These are phyloP conservation scores for Rhizophlyctis rosea DNA, from an alignment of 192 early-diverging fungal species.

Conservation along the genomic window DNA sequence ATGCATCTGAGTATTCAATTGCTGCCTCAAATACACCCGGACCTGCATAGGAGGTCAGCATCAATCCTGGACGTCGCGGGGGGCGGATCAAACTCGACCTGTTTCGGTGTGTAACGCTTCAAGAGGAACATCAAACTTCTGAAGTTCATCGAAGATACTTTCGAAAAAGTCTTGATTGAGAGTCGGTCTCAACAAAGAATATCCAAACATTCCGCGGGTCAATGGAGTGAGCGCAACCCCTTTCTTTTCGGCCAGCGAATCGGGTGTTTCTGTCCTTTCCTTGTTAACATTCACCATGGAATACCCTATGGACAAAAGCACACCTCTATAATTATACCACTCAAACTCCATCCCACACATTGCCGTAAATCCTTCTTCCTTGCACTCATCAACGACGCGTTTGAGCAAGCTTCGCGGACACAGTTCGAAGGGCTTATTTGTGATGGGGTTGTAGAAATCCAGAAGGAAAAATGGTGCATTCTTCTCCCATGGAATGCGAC, in stretches of 20 bases:
- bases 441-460: constrained; percentile 59
- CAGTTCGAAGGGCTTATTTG: constrained; percentile 51
- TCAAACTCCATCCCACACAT: constrained; percentile 66
- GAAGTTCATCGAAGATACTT: constrained; percentile 63
- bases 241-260: constrained; percentile 59
- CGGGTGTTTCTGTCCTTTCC: constrained; percentile 59
- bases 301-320: not conserved
- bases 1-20: constrained; percentile 56
- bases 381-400: constrained; percentile 36
- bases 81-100: no score
- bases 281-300: not conserved
- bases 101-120: constrained; percentile 83
- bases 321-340: constrained; percentile 82
- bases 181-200: constrained; percentile 65
- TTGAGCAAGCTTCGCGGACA: constrained; percentile 66
- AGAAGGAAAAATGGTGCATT: constrained; percentile 71
- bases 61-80: no score
- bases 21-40: constrained; percentile 83
- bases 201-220: constrained; percentile 82
- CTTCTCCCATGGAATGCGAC: constrained; percentile 72
- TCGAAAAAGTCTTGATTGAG: constrained; percentile 69
- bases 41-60: constrained; percentile 32
- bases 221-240: constrained; percentile 54
- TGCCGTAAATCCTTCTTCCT: constrained; percentile 35
- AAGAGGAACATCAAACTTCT: constrained; percentile 52